phyloP scores from a whole-genome alignment of 768 basidiomycete genomes.

The Rhizopogon rudus region DNA sequence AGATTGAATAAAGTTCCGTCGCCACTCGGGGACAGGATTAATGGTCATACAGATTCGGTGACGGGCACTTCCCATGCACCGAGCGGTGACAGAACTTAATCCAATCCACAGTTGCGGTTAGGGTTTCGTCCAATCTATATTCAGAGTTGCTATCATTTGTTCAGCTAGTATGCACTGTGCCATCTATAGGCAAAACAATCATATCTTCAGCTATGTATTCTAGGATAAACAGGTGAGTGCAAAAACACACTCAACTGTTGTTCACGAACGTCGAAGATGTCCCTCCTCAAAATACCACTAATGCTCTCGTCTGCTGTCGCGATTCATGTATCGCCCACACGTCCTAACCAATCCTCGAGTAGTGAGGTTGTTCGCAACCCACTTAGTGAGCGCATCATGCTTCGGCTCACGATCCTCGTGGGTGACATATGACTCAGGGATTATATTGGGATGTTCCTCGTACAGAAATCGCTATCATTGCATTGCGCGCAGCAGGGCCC shows the following conservation, averaged over 20 bases:
- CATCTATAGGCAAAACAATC: no score
- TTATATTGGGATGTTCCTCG: neutral
- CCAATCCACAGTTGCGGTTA: no score
- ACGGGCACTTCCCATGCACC: no score
- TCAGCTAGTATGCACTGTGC: no score
- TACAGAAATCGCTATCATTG: neutral
- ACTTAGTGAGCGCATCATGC: neutral
- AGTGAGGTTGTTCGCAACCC: conserved; percentile 18
- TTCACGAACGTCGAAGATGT: conserved; percentile 12
- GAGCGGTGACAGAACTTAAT: no score
- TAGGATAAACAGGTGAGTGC: neutral
- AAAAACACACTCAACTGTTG: neutral
- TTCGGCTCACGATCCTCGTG: neutral
- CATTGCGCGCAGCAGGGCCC: neutral
- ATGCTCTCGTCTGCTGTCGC: conserved; percentile 36
- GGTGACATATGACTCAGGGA: neutral
- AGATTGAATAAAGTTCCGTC: no score
- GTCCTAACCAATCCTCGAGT: conserved; percentile 38
- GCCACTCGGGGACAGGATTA: no score
- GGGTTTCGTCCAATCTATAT: no score
- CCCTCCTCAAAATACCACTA: conserved; percentile 36
- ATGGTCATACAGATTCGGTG: no score
- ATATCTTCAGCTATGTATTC: no score
- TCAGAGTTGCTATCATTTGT: no score
- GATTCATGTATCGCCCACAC: conserved; percentile 37